Evolutionary conservation across 768 basidiomycete genomes (phyloP), one percentile per base, ranked within the genome.

Genomic region (Collybia nuda): DNA sequence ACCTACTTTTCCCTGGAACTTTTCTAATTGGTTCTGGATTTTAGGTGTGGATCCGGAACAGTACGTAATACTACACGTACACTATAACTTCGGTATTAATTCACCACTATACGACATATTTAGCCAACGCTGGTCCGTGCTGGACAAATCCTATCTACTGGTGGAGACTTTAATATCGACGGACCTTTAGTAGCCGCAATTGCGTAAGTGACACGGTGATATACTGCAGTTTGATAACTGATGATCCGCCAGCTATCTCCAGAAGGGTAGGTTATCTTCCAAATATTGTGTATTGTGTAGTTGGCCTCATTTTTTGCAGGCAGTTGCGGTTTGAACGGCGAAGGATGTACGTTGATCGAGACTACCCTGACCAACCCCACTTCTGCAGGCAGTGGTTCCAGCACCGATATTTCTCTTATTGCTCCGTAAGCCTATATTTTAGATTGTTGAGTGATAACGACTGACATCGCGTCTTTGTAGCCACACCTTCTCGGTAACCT

Each of bases 331-430:
- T 63, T 63, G 51, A 69, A 70, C 47, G 71, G 71, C 4, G 71
- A 72, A 45, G 55, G 64, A 3, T 73, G 71, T 56, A 67, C 65
- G 12, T 41, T 66, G 14, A 53, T 73, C 19, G 70, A 71, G 52
- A 63, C 62, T 6, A 69, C 62, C 19, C 59, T 73, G 17, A 41
- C 40, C 2, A 71, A 73, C 52, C 69, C 70, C 1, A 62, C 61
- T 7, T 51, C 52, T 19, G 54, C 64, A 4, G 69, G 68, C 7
- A 58, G 61, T 44, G 67, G 67, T 18, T 73, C 71, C 6, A 69
- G 66, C 56, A 59, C 67, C 5, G 70, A 71, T 39, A 53, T 71
- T 35, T 62, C 66, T 6, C 54, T 69, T 41, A 68, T 71, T 35
- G 54, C 67, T 23, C 65, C 67, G 69, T 69, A 54, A 12, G 66